phyloP scores from a whole-genome alignment of 371 early-diverging fungal species.

The Cokeromyces recurvatus region DNA sequence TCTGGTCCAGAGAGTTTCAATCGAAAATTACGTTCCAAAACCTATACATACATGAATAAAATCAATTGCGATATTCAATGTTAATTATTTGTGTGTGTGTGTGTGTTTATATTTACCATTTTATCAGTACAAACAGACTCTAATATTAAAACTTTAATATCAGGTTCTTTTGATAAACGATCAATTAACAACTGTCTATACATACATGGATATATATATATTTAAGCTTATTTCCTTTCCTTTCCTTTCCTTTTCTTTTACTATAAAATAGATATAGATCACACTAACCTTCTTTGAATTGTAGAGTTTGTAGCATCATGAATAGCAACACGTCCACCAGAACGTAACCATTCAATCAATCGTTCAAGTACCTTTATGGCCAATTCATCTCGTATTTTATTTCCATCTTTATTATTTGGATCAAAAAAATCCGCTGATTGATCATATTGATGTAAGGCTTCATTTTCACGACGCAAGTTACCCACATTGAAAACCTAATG shows the following conservation, averaged over 20 bases:
- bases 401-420: conserved; percentile 65
- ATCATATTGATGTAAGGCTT: conserved; percentile 29
- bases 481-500: conserved; percentile 83
- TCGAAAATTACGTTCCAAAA: conserved; percentile 72
- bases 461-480: conserved; percentile 66
- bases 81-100: too few species aligned
- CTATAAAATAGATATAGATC: background rate
- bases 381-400: conserved; percentile 64
- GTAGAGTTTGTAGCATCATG: conserved; percentile 92
- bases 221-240: too few species aligned
- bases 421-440: conserved; percentile 73
- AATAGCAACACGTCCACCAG: conserved; percentile 73
- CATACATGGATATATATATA: background rate
- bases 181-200: conserved; percentile 56
- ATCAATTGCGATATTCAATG: too few species aligned
- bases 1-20: conserved; percentile 85
- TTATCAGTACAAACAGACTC: conserved; percentile 80
- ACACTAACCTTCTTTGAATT: conserved; percentile 55
- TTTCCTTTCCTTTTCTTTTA: background rate
- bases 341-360: conserved; percentile 69
- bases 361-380: conserved; percentile 81
- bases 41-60: conserved; percentile 23
- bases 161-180: conserved; percentile 53
- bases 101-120: conserved; percentile 29
- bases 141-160: conserved; percentile 52